Conservation (phyloP, 2,329 filamentous ascomycete genomes). For the Aspergillus candidus region DNA sequence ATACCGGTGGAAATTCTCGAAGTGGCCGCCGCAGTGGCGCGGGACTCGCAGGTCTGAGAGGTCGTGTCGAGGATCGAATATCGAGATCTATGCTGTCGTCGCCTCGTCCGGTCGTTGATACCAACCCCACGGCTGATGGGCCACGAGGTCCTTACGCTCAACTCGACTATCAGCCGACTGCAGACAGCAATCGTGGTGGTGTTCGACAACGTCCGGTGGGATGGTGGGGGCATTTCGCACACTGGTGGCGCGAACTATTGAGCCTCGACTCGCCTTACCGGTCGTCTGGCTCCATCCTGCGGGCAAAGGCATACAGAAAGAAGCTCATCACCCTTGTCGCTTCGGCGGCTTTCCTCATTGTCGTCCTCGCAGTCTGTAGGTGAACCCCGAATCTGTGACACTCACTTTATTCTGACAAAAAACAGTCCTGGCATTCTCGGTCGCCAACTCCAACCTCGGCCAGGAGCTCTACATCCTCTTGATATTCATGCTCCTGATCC, state of each 20-base stretch:
- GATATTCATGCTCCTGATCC: slow-evolving; percentile 67
- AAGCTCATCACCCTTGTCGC: slow-evolving; percentile 58
- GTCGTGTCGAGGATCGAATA: slow-evolving; percentile 6
- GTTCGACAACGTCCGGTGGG: too few relatives aligned
- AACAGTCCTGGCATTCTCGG: slow-evolving; percentile 65
- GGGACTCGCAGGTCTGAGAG: slow-evolving; percentile 4
- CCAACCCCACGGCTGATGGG: slow-evolving; percentile 1
- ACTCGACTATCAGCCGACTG: slow-evolving; percentile 2
- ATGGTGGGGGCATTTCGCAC: too few relatives aligned
- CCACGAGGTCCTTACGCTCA: slow-evolving; percentile 3
- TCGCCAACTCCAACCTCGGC: slow-evolving; percentile 57
- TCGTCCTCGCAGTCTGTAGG: slow-evolving; percentile 62
- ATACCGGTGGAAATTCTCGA: not conserved
- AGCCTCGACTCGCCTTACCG: slow-evolving; percentile 3
- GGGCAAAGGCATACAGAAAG: slow-evolving; percentile 48
- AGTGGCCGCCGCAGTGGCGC: not conserved
- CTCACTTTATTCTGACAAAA: slow-evolving; percentile 6
- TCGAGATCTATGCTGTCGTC: slow-evolving; percentile 1
- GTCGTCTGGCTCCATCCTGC: slow-evolving; percentile 41
- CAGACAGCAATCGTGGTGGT: not conserved
- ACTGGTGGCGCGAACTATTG: slow-evolving; percentile 3
- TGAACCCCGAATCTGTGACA: not conserved
- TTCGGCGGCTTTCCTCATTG: slow-evolving; percentile 57
- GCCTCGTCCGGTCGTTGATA: not conserved
- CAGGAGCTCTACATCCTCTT: slow-evolving; percentile 74